Base-by-base conservation (phyloP, 352 stramenopile genomes). In the Globisporangium alternatum region DNA sequence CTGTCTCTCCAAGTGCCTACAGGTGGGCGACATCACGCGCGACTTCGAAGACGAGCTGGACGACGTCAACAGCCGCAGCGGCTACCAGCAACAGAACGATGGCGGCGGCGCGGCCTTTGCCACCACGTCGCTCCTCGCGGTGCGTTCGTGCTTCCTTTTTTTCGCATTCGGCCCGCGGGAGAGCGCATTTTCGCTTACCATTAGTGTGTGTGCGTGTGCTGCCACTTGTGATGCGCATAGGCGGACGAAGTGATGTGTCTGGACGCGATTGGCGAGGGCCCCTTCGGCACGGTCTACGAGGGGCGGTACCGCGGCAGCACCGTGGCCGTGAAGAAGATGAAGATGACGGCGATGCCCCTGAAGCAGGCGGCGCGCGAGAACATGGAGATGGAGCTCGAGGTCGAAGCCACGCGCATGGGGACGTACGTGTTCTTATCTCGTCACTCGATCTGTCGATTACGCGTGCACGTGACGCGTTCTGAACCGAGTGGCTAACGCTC, bases 271-370 rank as follows among this genome's bases (percentile, higher is more conserved):
- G 87, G 87, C 19, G 78, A 94, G 68, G 87, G 87, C 3, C 81
- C 86, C 9, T 92, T 81, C 13, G 85, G 87, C 21, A 78, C 90
- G 31, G 89, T 94, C 65, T 93, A 90, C 72, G 93, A 95, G 65
- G 87, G 85, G 54, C 87, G 83, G 70, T 96, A 96, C 63, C 83
- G 87, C 53, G 87, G 87, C 47, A 92, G 81, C 64, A 80, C 88
- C 2, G 87, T 96, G 44, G 87, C 86, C 21, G 87, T 94, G 43
- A 96, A 96, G 73, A 91, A 93, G 61, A 90, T 96, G 80, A 83
- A 83, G 56, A 93, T 96, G 82, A 75, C 88, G 22, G 72, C 76
- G 37, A 44, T 86, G 22, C 77, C 79, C 39, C 64, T 72, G 30
- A 91, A 91, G 55, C 71, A 77, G 2, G 71, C 76, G 21, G 80